Evolutionary conservation across 2,329 filamentous ascomycete genomes (phyloP).

Genomic region (Penicillium olsonii): DNA sequence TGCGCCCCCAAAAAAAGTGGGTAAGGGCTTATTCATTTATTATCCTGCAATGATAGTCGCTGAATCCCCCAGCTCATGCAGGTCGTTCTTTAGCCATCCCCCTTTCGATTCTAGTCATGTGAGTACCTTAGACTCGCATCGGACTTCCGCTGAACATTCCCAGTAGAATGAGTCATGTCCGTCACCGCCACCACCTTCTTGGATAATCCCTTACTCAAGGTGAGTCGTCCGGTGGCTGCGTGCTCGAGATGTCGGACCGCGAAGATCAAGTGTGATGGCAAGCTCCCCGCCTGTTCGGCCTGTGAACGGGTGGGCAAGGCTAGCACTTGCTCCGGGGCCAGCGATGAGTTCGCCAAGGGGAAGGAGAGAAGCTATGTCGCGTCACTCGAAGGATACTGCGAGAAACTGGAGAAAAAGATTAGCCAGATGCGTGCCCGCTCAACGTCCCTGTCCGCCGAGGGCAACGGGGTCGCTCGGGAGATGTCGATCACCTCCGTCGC

Average conservation of each 20-base stretch:
- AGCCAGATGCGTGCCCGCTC: constrained; percentile 44
- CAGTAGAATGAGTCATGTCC: constrained; percentile 33
- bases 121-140: constrained; percentile 7
- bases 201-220: constrained; percentile 49
- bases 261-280: constrained; percentile 98
- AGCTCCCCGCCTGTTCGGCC: constrained; percentile 89
- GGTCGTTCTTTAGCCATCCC: constrained; percentile 1
- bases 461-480: constrained; percentile 31
- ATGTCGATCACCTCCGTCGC: constrained; percentile 40
- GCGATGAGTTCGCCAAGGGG: constrained; percentile 91
- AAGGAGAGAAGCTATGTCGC: constrained; percentile 97
- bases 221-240: constrained; percentile 76
- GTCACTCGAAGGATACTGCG: constrained; percentile 86
- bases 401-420: constrained; percentile 80
- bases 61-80: constrained; percentile 14
- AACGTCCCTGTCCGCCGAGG: constrained; percentile 27
- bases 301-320: constrained; percentile 89
- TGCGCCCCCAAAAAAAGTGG: neutral
- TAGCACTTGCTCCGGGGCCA: constrained; percentile 86
- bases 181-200: constrained; percentile 36
- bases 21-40: neutral
- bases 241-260: constrained; percentile 83
- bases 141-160: neutral
- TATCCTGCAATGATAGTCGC: neutral
- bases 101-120: constrained; percentile 10